Conservation (phyloP, 148 eudicot species). For the Cornus suecica region DNA sequence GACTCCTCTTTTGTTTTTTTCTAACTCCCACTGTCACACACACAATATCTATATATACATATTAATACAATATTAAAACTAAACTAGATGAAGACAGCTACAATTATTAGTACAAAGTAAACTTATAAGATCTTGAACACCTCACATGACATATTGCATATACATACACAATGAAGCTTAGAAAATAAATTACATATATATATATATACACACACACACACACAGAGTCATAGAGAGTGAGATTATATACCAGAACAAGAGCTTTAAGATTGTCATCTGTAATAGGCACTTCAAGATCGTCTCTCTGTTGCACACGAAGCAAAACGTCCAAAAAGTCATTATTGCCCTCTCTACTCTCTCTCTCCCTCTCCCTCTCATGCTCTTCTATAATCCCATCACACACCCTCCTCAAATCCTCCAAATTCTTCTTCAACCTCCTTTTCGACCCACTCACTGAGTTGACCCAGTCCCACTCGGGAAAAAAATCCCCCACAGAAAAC, state of each 20-base stretch:
- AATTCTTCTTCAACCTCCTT: constrained; percentile 35
- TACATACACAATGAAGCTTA: too few relatives aligned
- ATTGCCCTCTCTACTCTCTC: background rate
- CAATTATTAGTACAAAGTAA: too few relatives aligned
- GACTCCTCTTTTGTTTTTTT: too few relatives aligned
- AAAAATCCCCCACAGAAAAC: constrained; percentile 49
- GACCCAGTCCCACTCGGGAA: constrained; percentile 47
- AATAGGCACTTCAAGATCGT: constrained; percentile 40
- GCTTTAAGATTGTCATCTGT: constrained; percentile 53
- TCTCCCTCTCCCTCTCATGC: constrained; percentile 25
- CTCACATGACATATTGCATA: too few relatives aligned
- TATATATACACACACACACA: too few relatives aligned
- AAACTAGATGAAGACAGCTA: too few relatives aligned
- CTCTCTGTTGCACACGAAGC: constrained; percentile 41
- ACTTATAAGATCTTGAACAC: too few relatives aligned
- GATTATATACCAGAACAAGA: constrained; percentile 44
- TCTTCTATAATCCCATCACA: constrained; percentile 47
- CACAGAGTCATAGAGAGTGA: background rate
- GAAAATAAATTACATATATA: too few relatives aligned
- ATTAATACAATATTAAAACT: too few relatives aligned
- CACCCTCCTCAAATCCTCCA: constrained; percentile 40
- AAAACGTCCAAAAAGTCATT: constrained; percentile 60
- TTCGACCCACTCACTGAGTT: constrained; percentile 40
- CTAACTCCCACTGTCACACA: too few relatives aligned
- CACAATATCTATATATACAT: too few relatives aligned